Base-by-base conservation (phyloP, 495 filamentous ascomycete species). In the Aspergillus cristatus region DNA sequence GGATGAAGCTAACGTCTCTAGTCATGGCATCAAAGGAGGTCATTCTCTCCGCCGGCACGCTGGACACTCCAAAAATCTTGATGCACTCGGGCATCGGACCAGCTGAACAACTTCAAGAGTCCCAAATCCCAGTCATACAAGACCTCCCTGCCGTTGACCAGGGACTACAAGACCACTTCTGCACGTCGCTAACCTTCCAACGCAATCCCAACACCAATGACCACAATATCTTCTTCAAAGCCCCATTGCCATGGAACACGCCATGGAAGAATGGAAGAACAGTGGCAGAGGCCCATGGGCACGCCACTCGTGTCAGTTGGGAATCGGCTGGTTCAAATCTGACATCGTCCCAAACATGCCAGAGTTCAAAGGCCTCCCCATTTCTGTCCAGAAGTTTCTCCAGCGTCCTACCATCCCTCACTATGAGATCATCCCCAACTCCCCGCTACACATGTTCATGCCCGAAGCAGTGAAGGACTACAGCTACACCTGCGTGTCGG, bases 11-110 rank as follows among this genome's bases (percentile, higher is more conserved):
- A 12, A 32, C 29, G 17, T 15, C 14, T 14, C 14, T 26, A 54
- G 56, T 62, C 40, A 35, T 53, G 17, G 69, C 75, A 14, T 60
- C 56, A 14, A 64, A 70, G 38, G 78, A 82, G 33, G 66, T 79
- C 22, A 70, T 81, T 32, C 52, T 84, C 7, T 67, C 65, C 1
- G 67, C 67, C 12, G 79, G 80, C 7, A 56, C 76, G 1, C 57
- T 79, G 15, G 68, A 82, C 50, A 60, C 57, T 10, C 79, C 80
- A 2, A 69, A 74, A 29, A 67, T 82, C 35, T 62, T 82, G 0
- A 75, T 80, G 70, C 73, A 78, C 39, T 78, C 74, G 0, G 80
- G 79, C 8, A 74, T 84, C 38, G 79, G 79, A 0, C 74, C 78
- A 0, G 48, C 51, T 8, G 45, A 54, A 0, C 64, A 79, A 18